phyloP scores from a whole-genome alignment of 2,329 filamentous ascomycete species.

The Eutypa lata region DNA sequence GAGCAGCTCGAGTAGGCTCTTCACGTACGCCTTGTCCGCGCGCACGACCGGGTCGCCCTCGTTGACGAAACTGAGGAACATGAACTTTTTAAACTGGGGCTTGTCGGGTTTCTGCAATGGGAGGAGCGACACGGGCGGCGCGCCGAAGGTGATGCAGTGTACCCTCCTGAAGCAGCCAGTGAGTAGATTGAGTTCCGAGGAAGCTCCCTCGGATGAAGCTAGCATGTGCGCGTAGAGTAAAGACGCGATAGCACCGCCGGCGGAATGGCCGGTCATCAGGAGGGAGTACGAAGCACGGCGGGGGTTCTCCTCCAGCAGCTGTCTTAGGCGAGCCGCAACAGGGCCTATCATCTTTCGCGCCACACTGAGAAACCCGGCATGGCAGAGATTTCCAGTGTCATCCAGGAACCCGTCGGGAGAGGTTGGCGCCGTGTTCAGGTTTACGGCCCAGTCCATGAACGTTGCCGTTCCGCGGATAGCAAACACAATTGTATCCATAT shows the following conservation, averaged over 20 bases:
- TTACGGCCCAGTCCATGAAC: conserved; percentile 84
- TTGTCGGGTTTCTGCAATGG: conserved; percentile 60
- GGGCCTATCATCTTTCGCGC: conserved; percentile 72
- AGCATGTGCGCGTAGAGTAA: conserved; percentile 83
- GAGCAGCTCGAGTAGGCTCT: conserved; percentile 69
- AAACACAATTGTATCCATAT: conserved; percentile 76
- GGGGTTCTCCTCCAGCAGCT: conserved; percentile 70
- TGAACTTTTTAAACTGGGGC: conserved; percentile 54
- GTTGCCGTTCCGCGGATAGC: conserved; percentile 78
- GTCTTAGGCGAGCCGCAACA: conserved; percentile 66
- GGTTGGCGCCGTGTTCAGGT: conserved; percentile 67
- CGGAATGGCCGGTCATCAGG: conserved; percentile 82
- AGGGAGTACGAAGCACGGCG: conserved; percentile 63
- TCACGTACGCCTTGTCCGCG: conserved; percentile 74
- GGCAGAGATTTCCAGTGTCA: conserved; percentile 72
- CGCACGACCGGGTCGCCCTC: conserved; percentile 80
- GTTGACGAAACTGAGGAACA: conserved; percentile 80
- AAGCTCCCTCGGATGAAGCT: conserved; percentile 46
- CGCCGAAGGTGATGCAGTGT: conserved; percentile 84
- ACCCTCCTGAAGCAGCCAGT: conserved; percentile 72
- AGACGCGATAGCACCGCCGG: conserved; percentile 78
- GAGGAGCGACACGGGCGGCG: conserved; percentile 71
- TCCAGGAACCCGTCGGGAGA: conserved; percentile 71
- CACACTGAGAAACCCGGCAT: conserved; percentile 75
- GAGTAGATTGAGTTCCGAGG: conserved; percentile 67